These are phyloP conservation scores for Schwanniomyces sp. DNA, from an alignment of 805 yeast genomes.

Conservation along the genomic window DNA sequence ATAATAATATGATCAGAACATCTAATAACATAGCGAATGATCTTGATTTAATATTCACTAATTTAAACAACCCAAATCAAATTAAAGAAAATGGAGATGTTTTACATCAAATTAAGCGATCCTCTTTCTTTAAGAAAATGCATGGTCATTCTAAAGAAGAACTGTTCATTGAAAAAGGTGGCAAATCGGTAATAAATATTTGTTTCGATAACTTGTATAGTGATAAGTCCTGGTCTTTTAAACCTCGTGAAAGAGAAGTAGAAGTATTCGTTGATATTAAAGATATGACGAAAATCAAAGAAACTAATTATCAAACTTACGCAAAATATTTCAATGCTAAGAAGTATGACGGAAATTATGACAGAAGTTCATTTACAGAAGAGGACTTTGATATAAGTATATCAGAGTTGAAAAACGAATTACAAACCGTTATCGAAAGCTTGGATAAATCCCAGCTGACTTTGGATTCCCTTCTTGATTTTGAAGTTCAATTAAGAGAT, in stretches of 20 bases:
- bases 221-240: conserved; percentile 44
- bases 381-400: conserved; percentile 33
- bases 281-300: conserved; percentile 30
- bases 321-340: conserved; percentile 32
- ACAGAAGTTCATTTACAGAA: conserved; percentile 23
- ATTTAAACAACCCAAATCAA: conserved; percentile 25
- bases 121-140: conserved; percentile 6
- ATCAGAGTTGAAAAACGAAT: conserved; percentile 26
- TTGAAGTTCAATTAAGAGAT: conserved; percentile 35
- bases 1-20: conserved; percentile 32
- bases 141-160: not conserved
- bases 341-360: conserved; percentile 9
- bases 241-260: conserved; percentile 30
- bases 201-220: conserved; percentile 43
- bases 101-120: conserved; percentile 4
- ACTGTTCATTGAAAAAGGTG: conserved; percentile 4
- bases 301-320: conserved; percentile 35
- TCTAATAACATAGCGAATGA: conserved; percentile 30
- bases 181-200: conserved; percentile 30
- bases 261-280: conserved; percentile 35
- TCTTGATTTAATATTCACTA: conserved; percentile 33
- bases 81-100: conserved; percentile 9
- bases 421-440: conserved; percentile 29
- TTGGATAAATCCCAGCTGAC: conserved; percentile 27
- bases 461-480: conserved; percentile 26